Conservation (phyloP, 2,329 filamentous ascomycete genomes). For the Pezicula carpinea region DNA sequence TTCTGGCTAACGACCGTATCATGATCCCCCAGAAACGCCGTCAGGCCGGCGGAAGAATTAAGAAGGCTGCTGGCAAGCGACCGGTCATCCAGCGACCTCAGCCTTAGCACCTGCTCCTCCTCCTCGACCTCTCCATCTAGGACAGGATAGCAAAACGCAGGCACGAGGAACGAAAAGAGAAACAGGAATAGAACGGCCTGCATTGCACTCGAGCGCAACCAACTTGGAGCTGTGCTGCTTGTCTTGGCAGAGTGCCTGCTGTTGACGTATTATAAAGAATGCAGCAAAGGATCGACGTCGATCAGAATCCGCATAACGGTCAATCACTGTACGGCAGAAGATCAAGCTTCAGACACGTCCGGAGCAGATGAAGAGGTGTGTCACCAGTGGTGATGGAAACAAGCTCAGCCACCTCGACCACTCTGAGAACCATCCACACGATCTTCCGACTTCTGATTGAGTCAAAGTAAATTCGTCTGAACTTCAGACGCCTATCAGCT, state of each 20-base stretch:
- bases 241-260: not conserved
- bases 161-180: not conserved
- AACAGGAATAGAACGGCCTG: not conserved
- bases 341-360: not conserved
- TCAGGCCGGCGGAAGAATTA: constrained; percentile 4
- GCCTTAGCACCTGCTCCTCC: not conserved
- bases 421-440: not conserved
- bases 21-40: constrained; percentile 10
- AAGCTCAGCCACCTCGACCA: not conserved
- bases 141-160: not conserved
- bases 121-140: not conserved
- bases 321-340: not conserved
- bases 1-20: constrained; percentile 14
- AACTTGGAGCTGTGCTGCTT: not conserved
- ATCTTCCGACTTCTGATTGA: not conserved
- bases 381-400: not conserved
- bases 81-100: constrained; percentile 3
- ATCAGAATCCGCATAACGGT: not conserved
- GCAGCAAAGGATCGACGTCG: not conserved
- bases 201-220: not conserved
- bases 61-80: constrained; percentile 2
- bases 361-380: not conserved
- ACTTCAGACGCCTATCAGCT: not conserved
- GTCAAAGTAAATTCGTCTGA: not conserved
- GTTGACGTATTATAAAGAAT: not conserved